Percentiles rank a stretch among this genome's conserved stretches.
Evolutionary conservation across 768 basidiomycete genomes (phyloP).

Genomic region (Russula earlei): DNA sequence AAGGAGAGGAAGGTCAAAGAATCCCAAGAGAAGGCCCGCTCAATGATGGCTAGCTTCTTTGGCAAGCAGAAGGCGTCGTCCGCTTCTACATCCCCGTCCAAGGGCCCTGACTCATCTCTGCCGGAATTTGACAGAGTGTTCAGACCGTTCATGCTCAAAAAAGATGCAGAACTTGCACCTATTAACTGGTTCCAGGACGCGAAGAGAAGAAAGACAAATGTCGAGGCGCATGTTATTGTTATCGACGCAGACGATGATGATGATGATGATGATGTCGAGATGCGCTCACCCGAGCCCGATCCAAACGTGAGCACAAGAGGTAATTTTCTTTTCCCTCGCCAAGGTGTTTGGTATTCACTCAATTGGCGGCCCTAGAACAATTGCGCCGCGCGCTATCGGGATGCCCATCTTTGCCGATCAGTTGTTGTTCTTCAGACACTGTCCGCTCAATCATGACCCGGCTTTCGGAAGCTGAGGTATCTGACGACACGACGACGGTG

Average conservation of each 20-base stretch:
- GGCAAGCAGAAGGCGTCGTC: slow-evolving; percentile 42
- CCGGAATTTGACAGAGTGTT: slow-evolving; percentile 70
- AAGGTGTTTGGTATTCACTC: background rate
- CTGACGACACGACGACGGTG: slow-evolving; percentile 60
- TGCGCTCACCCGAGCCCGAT: slow-evolving; percentile 18
- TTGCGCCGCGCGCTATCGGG: background rate
- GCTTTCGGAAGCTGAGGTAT: slow-evolving; percentile 70
- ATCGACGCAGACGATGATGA: slow-evolving; percentile 44
- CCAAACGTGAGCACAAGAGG: slow-evolving; percentile 33
- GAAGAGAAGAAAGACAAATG: slow-evolving; percentile 20
- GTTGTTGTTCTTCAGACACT: slow-evolving; percentile 24
- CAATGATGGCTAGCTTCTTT: slow-evolving; percentile 73
- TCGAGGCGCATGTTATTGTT: slow-evolving; percentile 42
- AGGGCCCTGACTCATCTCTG: slow-evolving; percentile 24
- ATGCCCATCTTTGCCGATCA: slow-evolving; percentile 29
- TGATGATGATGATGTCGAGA: slow-evolving; percentile 23
- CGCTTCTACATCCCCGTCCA: slow-evolving; percentile 22
- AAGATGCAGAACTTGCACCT: slow-evolving; percentile 62
- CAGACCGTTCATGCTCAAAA: slow-evolving; percentile 72
- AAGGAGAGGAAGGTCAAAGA: slow-evolving; percentile 65
- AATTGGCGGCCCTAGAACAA: background rate
- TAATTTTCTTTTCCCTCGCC: slow-evolving; percentile 20
- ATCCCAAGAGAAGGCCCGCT: slow-evolving; percentile 61
- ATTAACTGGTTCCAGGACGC: slow-evolving; percentile 53
- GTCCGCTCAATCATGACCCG: slow-evolving; percentile 47